Conservation (phyloP, 306 rosid species). For the Neltuma alba region DNA sequence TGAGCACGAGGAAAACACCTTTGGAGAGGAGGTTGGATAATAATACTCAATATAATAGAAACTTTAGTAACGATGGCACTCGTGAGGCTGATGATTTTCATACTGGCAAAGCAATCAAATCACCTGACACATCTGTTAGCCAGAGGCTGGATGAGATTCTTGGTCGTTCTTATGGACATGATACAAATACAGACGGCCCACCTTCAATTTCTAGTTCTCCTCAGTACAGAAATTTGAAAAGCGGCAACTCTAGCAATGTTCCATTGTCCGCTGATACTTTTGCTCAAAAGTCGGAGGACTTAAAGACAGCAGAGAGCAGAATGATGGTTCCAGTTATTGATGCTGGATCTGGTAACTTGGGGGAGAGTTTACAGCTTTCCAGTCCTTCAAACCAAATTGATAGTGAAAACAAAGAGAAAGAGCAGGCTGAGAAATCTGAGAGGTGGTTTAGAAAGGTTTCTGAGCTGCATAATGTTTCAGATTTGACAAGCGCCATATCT, state of each 20-base stretch:
- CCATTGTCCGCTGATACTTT: slow-evolving; percentile 58
- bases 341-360: slow-evolving; percentile 30
- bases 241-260: slow-evolving; percentile 46
- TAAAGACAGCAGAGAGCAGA: slow-evolving; percentile 38
- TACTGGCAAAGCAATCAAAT: slow-evolving; percentile 32
- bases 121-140: slow-evolving; percentile 29
- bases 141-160: slow-evolving; percentile 47
- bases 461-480: slow-evolving; percentile 76
- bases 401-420: slow-evolving; percentile 50
- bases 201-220: slow-evolving; percentile 38
- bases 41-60: slow-evolving; percentile 59
- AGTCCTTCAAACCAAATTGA: slow-evolving; percentile 41
- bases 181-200: slow-evolving; percentile 24
- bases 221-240: slow-evolving; percentile 36
- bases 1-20: slow-evolving; percentile 88
- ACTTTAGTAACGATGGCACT: slow-evolving; percentile 51
- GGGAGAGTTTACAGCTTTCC: slow-evolving; percentile 32
- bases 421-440: slow-evolving; percentile 82
- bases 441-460: slow-evolving; percentile 86
- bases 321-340: slow-evolving; percentile 16
- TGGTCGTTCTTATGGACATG: slow-evolving; percentile 34
- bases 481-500: slow-evolving; percentile 61
- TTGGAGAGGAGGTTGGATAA: slow-evolving; percentile 75
- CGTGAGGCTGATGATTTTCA: slow-evolving; percentile 34
- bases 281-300: slow-evolving; percentile 54